Base-by-base conservation (phyloP, 139 green algal genomes). In the Monoraphidium neglectum region DNA sequence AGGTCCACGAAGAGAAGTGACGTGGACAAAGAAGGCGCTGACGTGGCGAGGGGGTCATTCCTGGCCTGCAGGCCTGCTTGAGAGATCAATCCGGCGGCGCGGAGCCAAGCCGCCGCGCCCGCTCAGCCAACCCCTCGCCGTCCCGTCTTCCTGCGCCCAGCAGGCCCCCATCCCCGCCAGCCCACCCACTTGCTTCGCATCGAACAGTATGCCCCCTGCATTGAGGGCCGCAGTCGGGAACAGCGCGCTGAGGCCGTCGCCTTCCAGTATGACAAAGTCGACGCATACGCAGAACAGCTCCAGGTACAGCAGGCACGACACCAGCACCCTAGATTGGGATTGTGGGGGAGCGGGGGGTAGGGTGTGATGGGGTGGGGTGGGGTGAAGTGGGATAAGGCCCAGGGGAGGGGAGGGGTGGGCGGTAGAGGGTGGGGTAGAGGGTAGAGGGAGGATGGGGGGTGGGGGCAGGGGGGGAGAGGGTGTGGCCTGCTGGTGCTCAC, bases 191-290 rank as follows among this genome's bases (percentile, higher is more conserved):
- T 79, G 56, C 33, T 79, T 72, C 4, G 73, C 73, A 2, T 33
- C 67, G 32, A 79, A 26, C 12, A n/a, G 37, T 3, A 43, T 15
- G 24, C 63, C 73, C 26, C 6, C 32, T 36, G 73, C 21, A 10
- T 13, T 28, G 23, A 67, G 32, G 12, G 35, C 15, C 49, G 73
- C 73, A 8, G 21, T 21, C 3, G 77, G 68, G 32, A 84, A 57
- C 47, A 87, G 64, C 15, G 75, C 64, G n/a, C 72, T 63, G 74
- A 87, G 38, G 40, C 78, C 75, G 70, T 87, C 82, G 28, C 65
- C 82, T 68, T 87, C 77, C 59, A 88, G 49, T 6, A 88, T 85
- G 37, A 85, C 60, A 53, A 88, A 82, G 38, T 85, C 79, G 1
- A 79, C 76, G 60, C 60, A 77, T 66, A 71, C 83, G 51, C 51